Percentiles rank a stretch among this genome's conserved stretches.
Evolutionary conservation across 331 rosid species (phyloP).

Genomic region (Pyrus hybrid): DNA sequence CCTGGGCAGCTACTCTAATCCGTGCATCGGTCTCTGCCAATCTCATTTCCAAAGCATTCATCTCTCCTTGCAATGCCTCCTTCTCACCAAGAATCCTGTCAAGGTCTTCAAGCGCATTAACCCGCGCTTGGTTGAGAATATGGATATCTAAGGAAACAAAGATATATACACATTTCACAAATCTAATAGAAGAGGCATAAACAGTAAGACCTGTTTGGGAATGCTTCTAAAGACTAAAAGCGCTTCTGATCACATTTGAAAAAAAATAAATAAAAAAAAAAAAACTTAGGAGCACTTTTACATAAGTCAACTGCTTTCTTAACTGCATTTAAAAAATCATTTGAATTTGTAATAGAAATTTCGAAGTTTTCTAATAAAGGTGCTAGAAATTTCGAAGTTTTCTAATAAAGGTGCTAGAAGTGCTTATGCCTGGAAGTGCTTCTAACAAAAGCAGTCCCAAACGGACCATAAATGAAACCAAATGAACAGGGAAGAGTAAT

Average conservation of each 20-base stretch:
- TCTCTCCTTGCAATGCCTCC: slow-evolving; percentile 64
- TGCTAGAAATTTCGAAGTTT: no score
- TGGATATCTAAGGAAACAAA: slow-evolving; percentile 53
- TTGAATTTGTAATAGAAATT: no score
- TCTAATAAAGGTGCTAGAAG: no score
- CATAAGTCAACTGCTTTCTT: no score
- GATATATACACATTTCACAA: slow-evolving; percentile 11
- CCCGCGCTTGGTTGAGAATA: slow-evolving; percentile 74
- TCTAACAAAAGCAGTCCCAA: no score
- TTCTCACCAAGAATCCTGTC: slow-evolving; percentile 70
- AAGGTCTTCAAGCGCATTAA: slow-evolving; percentile 64
- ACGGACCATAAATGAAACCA: neutral
- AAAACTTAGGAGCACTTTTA: no score
- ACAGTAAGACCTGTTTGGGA: neutral
- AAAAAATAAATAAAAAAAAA: no score
- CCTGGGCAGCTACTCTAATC: slow-evolving; percentile 60
- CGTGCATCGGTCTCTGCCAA: slow-evolving; percentile 72
- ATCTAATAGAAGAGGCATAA: neutral
- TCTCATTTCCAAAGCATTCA: slow-evolving; percentile 52
- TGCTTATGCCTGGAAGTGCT: no score
- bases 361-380: no score
- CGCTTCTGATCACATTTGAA: no score
- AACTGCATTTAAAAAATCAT: no score
- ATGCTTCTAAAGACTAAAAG: no score
- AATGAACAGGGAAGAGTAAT: slow-evolving; percentile 11